These are phyloP conservation scores for Erysiphe pulchra DNA, from an alignment of 2,329 filamentous ascomycete genomes.

Conservation along the genomic window DNA sequence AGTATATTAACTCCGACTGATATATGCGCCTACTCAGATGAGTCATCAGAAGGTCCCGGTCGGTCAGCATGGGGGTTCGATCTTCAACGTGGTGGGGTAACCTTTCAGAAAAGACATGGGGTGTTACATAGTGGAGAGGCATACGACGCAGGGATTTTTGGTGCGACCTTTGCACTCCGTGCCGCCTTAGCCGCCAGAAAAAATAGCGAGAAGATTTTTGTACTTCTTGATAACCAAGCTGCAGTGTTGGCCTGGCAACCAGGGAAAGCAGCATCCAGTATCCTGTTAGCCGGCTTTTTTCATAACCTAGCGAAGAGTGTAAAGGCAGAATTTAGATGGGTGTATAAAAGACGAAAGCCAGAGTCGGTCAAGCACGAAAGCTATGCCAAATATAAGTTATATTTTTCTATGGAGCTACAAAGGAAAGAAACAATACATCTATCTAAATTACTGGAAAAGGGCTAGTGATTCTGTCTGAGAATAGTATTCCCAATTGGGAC, in stretches of 20 bases:
- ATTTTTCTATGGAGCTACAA: too few relatives aligned
- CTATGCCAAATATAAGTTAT: too few relatives aligned
- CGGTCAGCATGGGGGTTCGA: not conserved
- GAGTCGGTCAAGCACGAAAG: too few relatives aligned
- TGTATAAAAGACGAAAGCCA: too few relatives aligned
- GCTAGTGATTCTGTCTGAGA: too few relatives aligned
- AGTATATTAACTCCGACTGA: not conserved
- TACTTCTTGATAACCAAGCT: not conserved
- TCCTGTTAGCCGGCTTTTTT: not conserved
- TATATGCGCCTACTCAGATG: not conserved
- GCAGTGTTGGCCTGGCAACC: not conserved
- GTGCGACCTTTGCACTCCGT: not conserved
- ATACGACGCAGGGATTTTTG: not conserved
- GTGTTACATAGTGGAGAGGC: too few relatives aligned
- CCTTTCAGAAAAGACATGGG: too few relatives aligned
- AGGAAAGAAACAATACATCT: too few relatives aligned
- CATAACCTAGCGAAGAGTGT: not conserved
- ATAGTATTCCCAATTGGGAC: too few relatives aligned
- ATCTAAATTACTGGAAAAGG: too few relatives aligned
- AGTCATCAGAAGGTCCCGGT: not conserved
- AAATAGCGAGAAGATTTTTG: not conserved
- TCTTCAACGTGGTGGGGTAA: too few relatives aligned
- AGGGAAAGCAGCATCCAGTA: not conserved
- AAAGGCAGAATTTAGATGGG: not conserved
- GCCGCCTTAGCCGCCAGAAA: not conserved